Evolutionary conservation across 1,284 basidiomycete genomes (phyloP), one percentile per base, ranked within the genome.

Genomic region (Hortiboletus rubellus): DNA sequence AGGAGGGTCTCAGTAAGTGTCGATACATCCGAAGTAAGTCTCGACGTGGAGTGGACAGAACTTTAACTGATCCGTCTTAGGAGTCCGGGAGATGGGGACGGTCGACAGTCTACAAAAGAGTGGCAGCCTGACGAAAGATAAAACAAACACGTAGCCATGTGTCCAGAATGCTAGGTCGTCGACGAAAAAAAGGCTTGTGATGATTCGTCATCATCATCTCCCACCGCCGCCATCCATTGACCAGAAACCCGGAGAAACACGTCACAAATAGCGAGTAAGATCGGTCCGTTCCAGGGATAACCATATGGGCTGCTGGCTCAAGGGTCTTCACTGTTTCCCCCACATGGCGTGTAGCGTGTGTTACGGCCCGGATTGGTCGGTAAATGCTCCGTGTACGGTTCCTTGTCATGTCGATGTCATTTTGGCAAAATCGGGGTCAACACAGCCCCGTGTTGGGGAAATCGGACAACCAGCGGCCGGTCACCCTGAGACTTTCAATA

Each of bases 291-390:
- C 53, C n/a, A 22, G 6, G 49, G 31, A 36, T 5, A 40, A 30
- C 11, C 31, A 40, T 49, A 53, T 52, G 36, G 50, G 31, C 22
- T 30, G 59, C 30, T 36, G 17, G 18, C 22, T 34, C 22, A 31
- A 33, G 18, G 36, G 36, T 15, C 14, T 15, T 36, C 36, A 7
- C 7, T 36, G 14, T 15, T 36, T 15, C 2, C 14, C 34, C 34
- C 7, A 7, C 36, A 15, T 36, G 2, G 14, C 27, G 7, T 27
- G 27, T 27, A 27, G 27, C 27, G 27, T 27, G 27, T 27, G 27
- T 15, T 36, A 7, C 36, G 49, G 47, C 37, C 61, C 57, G 56
- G 24, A 7, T 22, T 27, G 12, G 57, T 24, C 45, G 44, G 50
- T 17, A 46, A 49, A 27, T 50, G 44, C 43, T n/a, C 47, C 57